These are phyloP conservation scores for Stephanodiscus triporus DNA, from an alignment of 108 stramenopile species.

Conservation along the genomic window DNA sequence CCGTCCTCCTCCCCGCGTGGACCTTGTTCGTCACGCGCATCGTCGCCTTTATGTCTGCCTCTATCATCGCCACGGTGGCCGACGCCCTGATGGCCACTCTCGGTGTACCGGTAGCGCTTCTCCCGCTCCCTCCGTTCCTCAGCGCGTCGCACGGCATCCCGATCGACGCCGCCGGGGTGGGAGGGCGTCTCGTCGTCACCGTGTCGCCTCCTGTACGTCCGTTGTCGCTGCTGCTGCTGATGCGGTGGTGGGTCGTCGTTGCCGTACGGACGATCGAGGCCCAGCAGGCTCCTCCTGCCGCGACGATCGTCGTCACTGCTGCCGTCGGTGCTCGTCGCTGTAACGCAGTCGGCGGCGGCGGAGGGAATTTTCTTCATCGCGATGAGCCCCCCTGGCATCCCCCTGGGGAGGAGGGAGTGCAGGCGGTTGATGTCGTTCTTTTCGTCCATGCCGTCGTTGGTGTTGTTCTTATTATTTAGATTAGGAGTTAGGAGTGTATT, in stretches of 20 bases:
- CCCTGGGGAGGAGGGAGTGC: slow-evolving; percentile 67
- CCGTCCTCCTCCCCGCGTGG: too few relatives aligned
- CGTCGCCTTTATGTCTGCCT: not conserved
- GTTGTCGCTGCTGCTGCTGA: slow-evolving; percentile 10
- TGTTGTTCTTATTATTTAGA: not conserved
- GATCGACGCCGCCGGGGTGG: slow-evolving; percentile 69
- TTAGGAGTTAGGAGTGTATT: too few relatives aligned
- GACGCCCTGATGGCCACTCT: not conserved
- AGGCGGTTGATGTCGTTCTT: slow-evolving; percentile 47
- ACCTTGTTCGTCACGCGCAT: too few relatives aligned
- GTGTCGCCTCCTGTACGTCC: slow-evolving; percentile 45
- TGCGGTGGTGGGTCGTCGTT: not conserved
- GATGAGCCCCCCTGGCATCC: slow-evolving; percentile 59
- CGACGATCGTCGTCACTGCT: not conserved
- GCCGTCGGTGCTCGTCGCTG: not conserved
- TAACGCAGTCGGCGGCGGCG: not conserved
- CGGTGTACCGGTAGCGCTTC: slow-evolving; percentile 35
- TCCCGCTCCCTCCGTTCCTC: slow-evolving; percentile 50
- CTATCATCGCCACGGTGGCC: not conserved
- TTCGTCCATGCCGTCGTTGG: slow-evolving; percentile 13
- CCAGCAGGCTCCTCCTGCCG: slow-evolving; percentile 19
- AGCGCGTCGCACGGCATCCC: slow-evolving; percentile 39
- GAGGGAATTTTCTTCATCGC: slow-evolving; percentile 34
- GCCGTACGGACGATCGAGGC: slow-evolving; percentile 20
- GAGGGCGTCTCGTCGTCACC: slow-evolving; percentile 70